A percentile compares a stretch with the other conserved stretches of the same genome.
Conservation (phyloP, 306 rosid species). For the Rosa chinensis region DNA sequence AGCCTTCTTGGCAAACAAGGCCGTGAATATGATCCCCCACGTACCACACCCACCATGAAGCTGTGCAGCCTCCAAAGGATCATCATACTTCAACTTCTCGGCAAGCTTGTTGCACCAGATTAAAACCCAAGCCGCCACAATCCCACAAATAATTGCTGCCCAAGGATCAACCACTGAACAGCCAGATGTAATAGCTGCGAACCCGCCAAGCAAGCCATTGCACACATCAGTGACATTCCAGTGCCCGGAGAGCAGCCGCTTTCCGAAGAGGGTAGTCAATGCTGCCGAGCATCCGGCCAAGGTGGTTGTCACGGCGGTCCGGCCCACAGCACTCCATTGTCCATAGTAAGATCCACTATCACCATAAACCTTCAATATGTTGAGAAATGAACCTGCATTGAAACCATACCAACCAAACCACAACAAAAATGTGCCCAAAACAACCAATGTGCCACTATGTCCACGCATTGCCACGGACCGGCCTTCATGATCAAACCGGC, state of each 20-base stretch:
- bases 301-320: conserved; percentile 61
- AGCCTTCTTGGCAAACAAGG: conserved; percentile 43
- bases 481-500: conserved; percentile 51
- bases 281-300: conserved; percentile 57
- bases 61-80: conserved; percentile 61
- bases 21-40: conserved; percentile 61
- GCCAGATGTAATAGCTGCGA: conserved; percentile 57
- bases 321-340: conserved; percentile 65
- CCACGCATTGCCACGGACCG: conserved; percentile 45
- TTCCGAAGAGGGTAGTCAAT: conserved; percentile 49
- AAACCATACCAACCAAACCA: conserved; percentile 83
- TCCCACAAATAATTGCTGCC: conserved; percentile 68
- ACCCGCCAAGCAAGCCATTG: conserved; percentile 63
- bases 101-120: conserved; percentile 52
- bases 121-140: conserved; percentile 56
- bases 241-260: conserved; percentile 44
- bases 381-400: conserved; percentile 60
- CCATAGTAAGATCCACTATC: conserved; percentile 43
- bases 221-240: conserved; percentile 65
- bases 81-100: conserved; percentile 48
- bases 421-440: conserved; percentile 50
- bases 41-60: conserved; percentile 65
- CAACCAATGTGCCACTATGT: conserved; percentile 51
- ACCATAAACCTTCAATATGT: conserved; percentile 45
- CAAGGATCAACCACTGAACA: conserved; percentile 64